Percentiles rank a stretch among this genome's conserved stretches.
phyloP scores from a whole-genome alignment of 1,284 basidiomycete genomes.

The Rhodotorula sp. region DNA sequence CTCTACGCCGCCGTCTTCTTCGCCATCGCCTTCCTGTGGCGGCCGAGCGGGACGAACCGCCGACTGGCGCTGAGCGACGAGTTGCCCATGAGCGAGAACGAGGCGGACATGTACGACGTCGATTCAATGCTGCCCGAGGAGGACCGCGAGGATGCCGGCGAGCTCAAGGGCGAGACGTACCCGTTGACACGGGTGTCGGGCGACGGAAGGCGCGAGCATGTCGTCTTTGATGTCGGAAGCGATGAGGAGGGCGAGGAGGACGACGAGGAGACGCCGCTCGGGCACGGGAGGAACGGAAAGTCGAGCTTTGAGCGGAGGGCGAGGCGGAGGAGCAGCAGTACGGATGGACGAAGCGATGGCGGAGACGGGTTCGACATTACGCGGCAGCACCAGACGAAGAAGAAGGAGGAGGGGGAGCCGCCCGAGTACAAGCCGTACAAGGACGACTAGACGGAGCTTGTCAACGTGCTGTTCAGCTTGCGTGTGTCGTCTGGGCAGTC shows the following conservation, averaged over 20 bases:
- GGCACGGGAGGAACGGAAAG: constrained; percentile 37
- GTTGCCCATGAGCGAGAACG: constrained; percentile 81
- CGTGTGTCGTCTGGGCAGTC: background rate
- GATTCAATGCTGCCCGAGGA: constrained; percentile 51
- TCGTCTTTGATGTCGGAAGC: constrained; percentile 82
- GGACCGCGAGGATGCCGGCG: constrained; percentile 47
- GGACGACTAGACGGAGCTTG: background rate
- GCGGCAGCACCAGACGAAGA: constrained; percentile 5
- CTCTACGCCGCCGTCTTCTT: constrained; percentile 77
- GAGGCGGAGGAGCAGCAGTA: background rate
- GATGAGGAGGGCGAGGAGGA: constrained; percentile 53
- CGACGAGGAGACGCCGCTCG: constrained; percentile 40
- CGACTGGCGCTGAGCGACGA: constrained; percentile 84
- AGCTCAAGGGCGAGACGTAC: constrained; percentile 48
- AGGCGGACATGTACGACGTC: constrained; percentile 83
- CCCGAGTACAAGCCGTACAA: constrained; percentile 15
- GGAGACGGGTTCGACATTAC: constrained; percentile 23
- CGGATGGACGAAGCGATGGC: background rate
- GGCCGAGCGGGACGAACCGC: constrained; percentile 87
- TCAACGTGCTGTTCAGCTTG: too few relatives aligned
- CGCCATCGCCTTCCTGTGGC: constrained; percentile 85
- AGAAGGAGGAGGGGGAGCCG: background rate
- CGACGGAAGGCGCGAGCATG: constrained; percentile 50
- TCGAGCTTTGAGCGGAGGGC: background rate
- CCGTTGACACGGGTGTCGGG: constrained; percentile 25